Percentiles rank a stretch among this genome's conserved stretches.
These are phyloP conservation scores for Dictyostelium intermedium DNA, from an alignment of 78 protist genomes.

Conservation along the genomic window DNA sequence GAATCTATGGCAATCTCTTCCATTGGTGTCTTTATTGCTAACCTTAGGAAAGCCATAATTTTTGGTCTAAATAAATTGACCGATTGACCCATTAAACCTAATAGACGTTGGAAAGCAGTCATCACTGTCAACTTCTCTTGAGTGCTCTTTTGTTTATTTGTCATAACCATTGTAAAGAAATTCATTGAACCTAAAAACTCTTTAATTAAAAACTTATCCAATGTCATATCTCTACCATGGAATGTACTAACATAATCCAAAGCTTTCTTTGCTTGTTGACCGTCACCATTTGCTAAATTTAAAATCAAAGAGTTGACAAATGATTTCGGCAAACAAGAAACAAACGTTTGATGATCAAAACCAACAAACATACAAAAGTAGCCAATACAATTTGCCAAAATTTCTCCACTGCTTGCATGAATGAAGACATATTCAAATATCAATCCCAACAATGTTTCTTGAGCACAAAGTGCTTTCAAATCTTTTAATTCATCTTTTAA, in stretches of 20 bases:
- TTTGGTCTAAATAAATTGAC: slow-evolving; percentile 60
- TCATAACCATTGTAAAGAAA: slow-evolving; percentile 36
- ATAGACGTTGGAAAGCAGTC: neutral
- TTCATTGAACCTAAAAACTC: slow-evolving; percentile 60
- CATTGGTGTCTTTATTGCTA: slow-evolving; percentile 38
- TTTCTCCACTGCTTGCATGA: neutral
- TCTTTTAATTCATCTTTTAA: neutral
- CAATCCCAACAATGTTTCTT: neutral
- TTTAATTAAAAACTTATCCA: slow-evolving; percentile 4
- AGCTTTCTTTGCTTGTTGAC: slow-evolving; percentile 14
- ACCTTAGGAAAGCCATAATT: slow-evolving; percentile 70
- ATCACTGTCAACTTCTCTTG: slow-evolving; percentile 26
- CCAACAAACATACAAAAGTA: neutral
- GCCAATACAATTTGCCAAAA: neutral
- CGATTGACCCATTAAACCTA: neutral
- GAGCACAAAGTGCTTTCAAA: neutral
- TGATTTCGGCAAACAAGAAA: neutral
- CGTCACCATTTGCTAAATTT: neutral
- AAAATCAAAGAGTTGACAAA: neutral
- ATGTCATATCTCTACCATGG: neutral
- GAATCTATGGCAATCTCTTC: slow-evolving; percentile 25
- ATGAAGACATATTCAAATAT: slow-evolving; percentile 36
- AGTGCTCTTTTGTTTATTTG: neutral
- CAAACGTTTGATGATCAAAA: neutral
- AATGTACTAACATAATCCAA: neutral